These are phyloP conservation scores for Tremellales sp. DNA, from an alignment of 1,284 basidiomycete genomes.

Conservation along the genomic window DNA sequence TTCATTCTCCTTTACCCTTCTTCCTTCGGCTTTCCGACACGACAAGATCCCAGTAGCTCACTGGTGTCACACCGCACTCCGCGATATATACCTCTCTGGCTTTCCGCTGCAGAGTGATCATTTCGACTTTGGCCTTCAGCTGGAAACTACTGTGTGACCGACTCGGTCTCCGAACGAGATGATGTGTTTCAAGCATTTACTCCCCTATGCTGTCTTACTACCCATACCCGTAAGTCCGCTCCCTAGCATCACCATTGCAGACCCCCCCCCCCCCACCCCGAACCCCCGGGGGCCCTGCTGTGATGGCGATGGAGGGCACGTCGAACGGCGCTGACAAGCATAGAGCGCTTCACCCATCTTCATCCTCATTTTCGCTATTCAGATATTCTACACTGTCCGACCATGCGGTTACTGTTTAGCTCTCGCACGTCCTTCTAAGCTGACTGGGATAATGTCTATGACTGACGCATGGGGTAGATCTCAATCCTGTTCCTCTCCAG, in stretches of 20 bases:
- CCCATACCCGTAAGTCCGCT: constrained; percentile 25
- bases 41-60: too few relatives aligned
- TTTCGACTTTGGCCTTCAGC: too few relatives aligned
- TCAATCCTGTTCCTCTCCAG: constrained; percentile 35
- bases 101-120: too few relatives aligned
- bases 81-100: too few relatives aligned
- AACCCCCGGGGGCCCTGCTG: too few relatives aligned
- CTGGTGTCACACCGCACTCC: too few relatives aligned
- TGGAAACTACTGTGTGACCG: too few relatives aligned
- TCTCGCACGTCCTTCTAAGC: constrained; percentile 20
- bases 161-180: constrained; percentile 21
- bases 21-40: too few relatives aligned
- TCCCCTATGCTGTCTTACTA: constrained; percentile 64
- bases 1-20: too few relatives aligned
- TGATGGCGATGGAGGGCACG: too few relatives aligned
- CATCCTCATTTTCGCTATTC: constrained; percentile 19
- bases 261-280: too few relatives aligned
- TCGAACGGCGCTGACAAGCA: neutral
- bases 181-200: constrained; percentile 58
- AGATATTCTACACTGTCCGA: constrained; percentile 24
- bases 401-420: constrained; percentile 38
- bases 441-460: neutral
- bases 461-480: constrained; percentile 17
- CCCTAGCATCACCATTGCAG: too few relatives aligned
- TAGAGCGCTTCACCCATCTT: constrained; percentile 34